Percentiles rank a stretch among this genome's conserved stretches.
Evolutionary conservation across 805 yeast genomes (phyloP).

Genomic region (Yamadazyma nakazawae): DNA sequence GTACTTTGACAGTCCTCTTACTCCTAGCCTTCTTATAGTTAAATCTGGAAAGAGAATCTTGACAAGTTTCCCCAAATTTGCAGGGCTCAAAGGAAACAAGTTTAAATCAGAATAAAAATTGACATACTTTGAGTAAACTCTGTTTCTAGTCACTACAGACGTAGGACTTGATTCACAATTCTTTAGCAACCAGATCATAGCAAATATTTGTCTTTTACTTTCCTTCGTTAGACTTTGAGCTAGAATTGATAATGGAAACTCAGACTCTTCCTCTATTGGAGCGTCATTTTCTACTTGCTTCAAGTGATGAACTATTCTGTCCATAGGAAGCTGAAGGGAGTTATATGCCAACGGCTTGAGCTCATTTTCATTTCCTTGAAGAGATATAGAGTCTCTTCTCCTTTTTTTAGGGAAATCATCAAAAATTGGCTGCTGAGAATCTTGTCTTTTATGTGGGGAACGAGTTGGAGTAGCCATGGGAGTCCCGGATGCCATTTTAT

Average conservation of each 20-base stretch:
- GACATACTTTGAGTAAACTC: slow-evolving; percentile 41
- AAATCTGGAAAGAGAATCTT: slow-evolving; percentile 61
- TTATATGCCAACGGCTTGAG: slow-evolving; percentile 36
- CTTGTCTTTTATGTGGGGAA: slow-evolving; percentile 3
- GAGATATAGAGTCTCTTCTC: slow-evolving; percentile 4
- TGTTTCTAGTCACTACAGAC: slow-evolving; percentile 41
- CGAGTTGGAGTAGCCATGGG: not conserved
- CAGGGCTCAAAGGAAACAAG: slow-evolving; percentile 66
- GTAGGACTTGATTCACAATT: slow-evolving; percentile 52
- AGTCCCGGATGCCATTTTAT: not conserved
- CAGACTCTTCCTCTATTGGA: not conserved
- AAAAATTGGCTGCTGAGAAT: slow-evolving; percentile 5
- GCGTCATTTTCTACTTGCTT: slow-evolving; percentile 35
- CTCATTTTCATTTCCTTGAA: slow-evolving; percentile 16
- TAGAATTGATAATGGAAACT: slow-evolving; percentile 4
- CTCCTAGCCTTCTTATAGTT: slow-evolving; percentile 75
- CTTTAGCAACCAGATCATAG: slow-evolving; percentile 74
- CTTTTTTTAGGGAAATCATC: slow-evolving; percentile 8
- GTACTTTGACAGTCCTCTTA: slow-evolving; percentile 78
- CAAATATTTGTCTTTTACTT: slow-evolving; percentile 72
- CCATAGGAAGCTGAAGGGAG: slow-evolving; percentile 33
- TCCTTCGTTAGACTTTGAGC: slow-evolving; percentile 34
- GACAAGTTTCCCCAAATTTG: slow-evolving; percentile 75
- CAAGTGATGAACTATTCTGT: slow-evolving; percentile 44
- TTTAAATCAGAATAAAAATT: slow-evolving; percentile 36